Evolutionary conservation across 768 basidiomycete species (phyloP).

Genomic region (Rhodotorula toruloides): DNA sequence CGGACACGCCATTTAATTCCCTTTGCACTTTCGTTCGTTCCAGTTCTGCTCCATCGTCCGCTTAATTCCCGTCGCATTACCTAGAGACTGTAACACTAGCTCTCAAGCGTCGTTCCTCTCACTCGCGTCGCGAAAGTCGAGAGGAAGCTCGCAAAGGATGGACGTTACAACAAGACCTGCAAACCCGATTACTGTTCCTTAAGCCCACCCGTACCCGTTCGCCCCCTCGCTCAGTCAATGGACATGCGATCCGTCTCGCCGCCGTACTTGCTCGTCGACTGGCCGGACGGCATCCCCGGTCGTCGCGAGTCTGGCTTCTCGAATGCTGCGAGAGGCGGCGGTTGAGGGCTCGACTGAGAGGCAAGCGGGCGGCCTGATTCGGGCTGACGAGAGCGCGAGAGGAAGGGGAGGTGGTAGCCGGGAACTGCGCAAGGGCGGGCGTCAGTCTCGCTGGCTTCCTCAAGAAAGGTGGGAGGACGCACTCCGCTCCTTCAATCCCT

Average conservation of each 20-base stretch:
- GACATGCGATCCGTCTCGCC: conserved; percentile 12
- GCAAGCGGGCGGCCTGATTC: background rate
- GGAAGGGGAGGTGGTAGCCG: conserved; percentile 25
- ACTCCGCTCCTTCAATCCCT: conserved; percentile 27
- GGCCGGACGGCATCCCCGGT: background rate
- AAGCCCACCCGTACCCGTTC: background rate
- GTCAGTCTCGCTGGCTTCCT: too few species aligned
- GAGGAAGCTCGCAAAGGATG: too few species aligned
- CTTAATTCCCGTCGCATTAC: too few species aligned
- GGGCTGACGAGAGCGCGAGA: background rate
- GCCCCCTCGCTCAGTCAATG: conserved; percentile 16
- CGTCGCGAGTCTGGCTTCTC: background rate
- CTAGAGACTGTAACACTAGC: too few species aligned
- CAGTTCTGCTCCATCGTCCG: too few species aligned
- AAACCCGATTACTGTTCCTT: background rate
- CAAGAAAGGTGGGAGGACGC: background rate
- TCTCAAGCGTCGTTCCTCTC: too few species aligned
- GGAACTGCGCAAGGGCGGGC: conserved; percentile 4
- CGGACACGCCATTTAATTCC: too few species aligned
- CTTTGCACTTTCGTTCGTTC: too few species aligned
- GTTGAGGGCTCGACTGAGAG: background rate
- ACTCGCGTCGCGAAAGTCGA: too few species aligned
- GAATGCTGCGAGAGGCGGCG: background rate
- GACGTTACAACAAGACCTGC: too few species aligned
- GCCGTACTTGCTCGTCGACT: background rate